Percentiles rank a stretch among this genome's conserved stretches.
phyloP scores from a whole-genome alignment of 768 basidiomycete genomes.

The Leucocoprinus sp. region DNA sequence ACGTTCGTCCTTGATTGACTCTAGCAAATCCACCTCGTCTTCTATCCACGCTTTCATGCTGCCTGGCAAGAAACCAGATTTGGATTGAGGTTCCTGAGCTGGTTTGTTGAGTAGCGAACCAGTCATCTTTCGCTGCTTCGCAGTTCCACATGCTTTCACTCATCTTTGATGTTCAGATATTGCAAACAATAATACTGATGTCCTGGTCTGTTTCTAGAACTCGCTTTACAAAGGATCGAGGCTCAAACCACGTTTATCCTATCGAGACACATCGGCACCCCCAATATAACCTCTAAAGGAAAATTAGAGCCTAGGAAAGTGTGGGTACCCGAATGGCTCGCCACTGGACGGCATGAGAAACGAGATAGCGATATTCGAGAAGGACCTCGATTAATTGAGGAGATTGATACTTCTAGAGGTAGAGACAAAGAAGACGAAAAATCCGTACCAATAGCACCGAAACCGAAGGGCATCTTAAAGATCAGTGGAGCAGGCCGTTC shows the following conservation, averaged over 20 bases:
- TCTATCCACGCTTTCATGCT: background rate
- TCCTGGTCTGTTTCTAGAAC: constrained; percentile 33
- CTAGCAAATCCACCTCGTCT: background rate
- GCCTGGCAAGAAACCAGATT: background rate
- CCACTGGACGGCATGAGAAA: constrained; percentile 10
- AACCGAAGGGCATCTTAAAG: constrained; percentile 39
- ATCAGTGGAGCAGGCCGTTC: constrained; percentile 12
- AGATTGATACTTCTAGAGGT: constrained; percentile 17
- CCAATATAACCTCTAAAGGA: constrained; percentile 77
- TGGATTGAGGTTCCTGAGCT: background rate
- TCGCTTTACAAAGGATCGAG: constrained; percentile 62
- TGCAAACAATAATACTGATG: constrained; percentile 1
- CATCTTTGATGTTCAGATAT: background rate
- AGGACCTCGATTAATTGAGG: constrained; percentile 39
- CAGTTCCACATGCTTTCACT: background rate
- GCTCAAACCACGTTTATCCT: constrained; percentile 49
- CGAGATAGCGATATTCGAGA: background rate
- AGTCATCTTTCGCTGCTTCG: background rate
- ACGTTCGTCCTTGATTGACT: background rate
- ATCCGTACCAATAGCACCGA: constrained; percentile 11
- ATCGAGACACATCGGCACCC: constrained; percentile 61
- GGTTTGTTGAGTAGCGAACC: background rate
- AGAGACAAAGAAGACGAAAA: background rate
- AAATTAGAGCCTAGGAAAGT: constrained; percentile 50
- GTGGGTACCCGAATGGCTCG: constrained; percentile 40